Base-by-base conservation (phyloP, 768 basidiomycete genomes). In the Candolleomyces efflorescens region DNA sequence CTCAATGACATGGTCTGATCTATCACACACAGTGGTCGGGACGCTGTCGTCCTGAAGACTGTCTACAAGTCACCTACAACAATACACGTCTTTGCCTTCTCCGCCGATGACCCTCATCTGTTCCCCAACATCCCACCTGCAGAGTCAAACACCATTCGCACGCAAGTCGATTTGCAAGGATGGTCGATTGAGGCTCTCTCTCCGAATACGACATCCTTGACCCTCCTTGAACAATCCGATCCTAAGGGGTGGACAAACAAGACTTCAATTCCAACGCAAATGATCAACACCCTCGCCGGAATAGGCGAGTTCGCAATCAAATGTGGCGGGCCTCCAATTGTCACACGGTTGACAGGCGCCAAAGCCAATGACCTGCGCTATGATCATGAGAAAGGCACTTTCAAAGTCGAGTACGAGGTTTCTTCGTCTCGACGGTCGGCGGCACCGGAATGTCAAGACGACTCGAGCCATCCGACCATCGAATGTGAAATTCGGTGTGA, bases 211-310 rank as follows among this genome's bases (percentile, higher is more conserved):
- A 97, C 95, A 0, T 83, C 91, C 11, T 84, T 99, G 60, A 97
- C 94, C 0, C 76, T 99, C 1, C 81, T 99, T 4, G 96, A 98
- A 66, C 97, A 98, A 71, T 94, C 92, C 11, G 96, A 99, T 69
- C 94, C 94, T 5, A 92, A 95, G 71, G 94, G 94, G 47, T 98
- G 96, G 95, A 86, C 92, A 5, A 94, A 92, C 73, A 98, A 98
- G 71, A 85, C 86, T 0, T 90, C 91, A 12, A 94, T 96, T 52
- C 96, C 95, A 1, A 87, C 86, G n/a, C 87, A 94, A 64, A 96
- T 98, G 92, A 87, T 96, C 65, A 82, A 83, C 41, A 81, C 87
- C 1, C 75, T 98, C 0, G 92, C 94, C 0, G 95, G 95, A 1
- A 87, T 97, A 10, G 94, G 97, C 20, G 96, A 98, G 61, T 98